Base-by-base conservation (phyloP, 2,329 filamentous ascomycete species). In the Cryphonectria japonica region DNA sequence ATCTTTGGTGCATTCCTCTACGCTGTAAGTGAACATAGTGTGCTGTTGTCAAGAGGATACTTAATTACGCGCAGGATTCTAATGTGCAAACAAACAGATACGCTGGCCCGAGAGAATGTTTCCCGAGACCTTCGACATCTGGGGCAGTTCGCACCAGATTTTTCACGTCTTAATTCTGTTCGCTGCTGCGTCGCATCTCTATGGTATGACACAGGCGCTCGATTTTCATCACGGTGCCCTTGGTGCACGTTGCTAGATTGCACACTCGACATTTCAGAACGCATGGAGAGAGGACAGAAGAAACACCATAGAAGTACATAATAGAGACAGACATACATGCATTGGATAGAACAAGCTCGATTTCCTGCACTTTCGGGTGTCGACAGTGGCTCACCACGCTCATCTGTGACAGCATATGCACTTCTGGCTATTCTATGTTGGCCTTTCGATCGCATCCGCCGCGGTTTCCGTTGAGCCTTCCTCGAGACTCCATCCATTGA, bases 111-210 rank as follows among this genome's bases (percentile, higher is more conserved):
- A 99, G 83, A 87, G 93, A 72, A 89, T 87, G 77, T 87, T 84
- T 61, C 96, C 95, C 0, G 93, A 94, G 1, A 84, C 80, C 9
- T 98, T 95, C 78, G 96, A 99, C 81, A 93, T 98, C 67, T 93
- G 93, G 88, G 95, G 96, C 52, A 94, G 91, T 78, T 97, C 94
- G 29, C 96, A 99, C 81, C 96, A 99, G 82, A 92, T 99, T 74
- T 99, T 99, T 80, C 96, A 99, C 83, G 84, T 97, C 54, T 87
- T 96, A 74, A 95, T 99, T 39, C 85, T 98, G 22, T 80, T 94
- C 72, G 96, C 96, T 0, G 95, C 94, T 0, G 87, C 88, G 1
- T 88, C 92, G 34, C 96, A 99, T 83, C 84, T 98, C 72, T 90
- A 90, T 67, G 95, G 93, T 65, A 86, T 98, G 82, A 79, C 93